These are phyloP conservation scores for Blastomyces silverae DNA, from an alignment of 2,329 filamentous ascomycete genomes.

Conservation along the genomic window DNA sequence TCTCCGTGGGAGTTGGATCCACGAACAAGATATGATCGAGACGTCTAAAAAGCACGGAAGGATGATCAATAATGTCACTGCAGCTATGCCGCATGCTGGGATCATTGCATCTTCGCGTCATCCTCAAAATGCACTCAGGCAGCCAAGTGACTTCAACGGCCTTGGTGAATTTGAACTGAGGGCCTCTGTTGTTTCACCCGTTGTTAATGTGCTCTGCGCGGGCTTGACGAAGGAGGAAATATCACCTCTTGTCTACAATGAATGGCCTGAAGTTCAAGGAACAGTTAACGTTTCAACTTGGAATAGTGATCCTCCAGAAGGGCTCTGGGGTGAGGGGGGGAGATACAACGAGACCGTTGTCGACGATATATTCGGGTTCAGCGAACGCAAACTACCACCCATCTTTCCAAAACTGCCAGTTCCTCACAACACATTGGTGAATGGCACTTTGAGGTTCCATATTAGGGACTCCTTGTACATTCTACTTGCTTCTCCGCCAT, in stretches of 20 bases:
- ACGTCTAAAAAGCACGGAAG: slow-evolving; percentile 48
- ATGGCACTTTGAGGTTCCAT: slow-evolving; percentile 35
- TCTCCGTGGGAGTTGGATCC: slow-evolving; percentile 62
- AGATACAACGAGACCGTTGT: slow-evolving; percentile 55
- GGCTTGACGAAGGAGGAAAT: slow-evolving; percentile 57
- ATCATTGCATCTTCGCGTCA: slow-evolving; percentile 59
- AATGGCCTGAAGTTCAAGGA: slow-evolving; percentile 46
- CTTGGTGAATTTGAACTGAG: slow-evolving; percentile 62
- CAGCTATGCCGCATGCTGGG: slow-evolving; percentile 69
- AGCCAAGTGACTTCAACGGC: slow-evolving; percentile 58
- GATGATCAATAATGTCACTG: slow-evolving; percentile 66
- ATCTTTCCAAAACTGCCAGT: slow-evolving; percentile 52
- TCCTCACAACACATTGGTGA: slow-evolving; percentile 60
- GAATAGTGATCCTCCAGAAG: slow-evolving; percentile 25
- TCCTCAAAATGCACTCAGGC: slow-evolving; percentile 58
- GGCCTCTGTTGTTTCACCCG: slow-evolving; percentile 64
- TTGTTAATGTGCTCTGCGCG: slow-evolving; percentile 65
- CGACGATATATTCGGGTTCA: slow-evolving; percentile 66
- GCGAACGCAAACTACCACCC: slow-evolving; percentile 49
- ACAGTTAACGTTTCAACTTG: slow-evolving; percentile 23
- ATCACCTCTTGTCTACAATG: slow-evolving; percentile 56
- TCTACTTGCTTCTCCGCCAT: slow-evolving; percentile 48
- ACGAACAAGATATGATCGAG: slow-evolving; percentile 49
- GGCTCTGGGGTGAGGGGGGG: slow-evolving; percentile 35
- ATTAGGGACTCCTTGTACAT: slow-evolving; percentile 57